These are phyloP conservation scores for Thraustochytrium striatum DNA, from an alignment of 352 stramenopile genomes.

Conservation along the genomic window DNA sequence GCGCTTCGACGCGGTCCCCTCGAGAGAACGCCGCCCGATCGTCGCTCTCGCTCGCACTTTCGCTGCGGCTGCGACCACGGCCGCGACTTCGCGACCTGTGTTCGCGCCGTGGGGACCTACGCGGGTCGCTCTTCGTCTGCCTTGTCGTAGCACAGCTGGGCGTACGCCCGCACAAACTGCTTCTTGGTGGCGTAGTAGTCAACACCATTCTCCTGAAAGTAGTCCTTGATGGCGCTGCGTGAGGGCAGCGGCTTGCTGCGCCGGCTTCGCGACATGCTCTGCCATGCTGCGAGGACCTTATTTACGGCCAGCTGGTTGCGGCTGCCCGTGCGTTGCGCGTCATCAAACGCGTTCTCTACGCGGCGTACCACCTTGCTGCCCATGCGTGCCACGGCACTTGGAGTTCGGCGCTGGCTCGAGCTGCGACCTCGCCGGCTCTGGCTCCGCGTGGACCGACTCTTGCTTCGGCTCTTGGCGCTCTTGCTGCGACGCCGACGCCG, in stretches of 20 bases:
- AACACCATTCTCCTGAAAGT: constrained; percentile 22
- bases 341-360: constrained; percentile 19
- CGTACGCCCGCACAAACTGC: constrained; percentile 42
- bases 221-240: constrained; percentile 48
- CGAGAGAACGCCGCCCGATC: background rate
- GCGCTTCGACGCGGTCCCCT: constrained; percentile 54
- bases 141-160: constrained; percentile 35
- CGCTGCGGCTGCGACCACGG: background rate
- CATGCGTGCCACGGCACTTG: constrained; percentile 1
- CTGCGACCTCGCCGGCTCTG: too few relatives aligned
- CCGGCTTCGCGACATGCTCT: constrained; percentile 57
- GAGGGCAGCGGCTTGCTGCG: constrained; percentile 54
- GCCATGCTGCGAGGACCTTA: background rate
- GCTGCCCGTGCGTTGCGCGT: constrained; percentile 20
- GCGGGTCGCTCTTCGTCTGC: constrained; percentile 53
- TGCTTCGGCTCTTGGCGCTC: background rate
- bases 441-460: too few relatives aligned
- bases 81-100: background rate
- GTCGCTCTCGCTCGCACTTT: constrained; percentile 41
- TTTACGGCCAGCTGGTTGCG: constrained; percentile 6
- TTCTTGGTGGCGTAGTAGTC: constrained; percentile 47
- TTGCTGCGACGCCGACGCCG: background rate
- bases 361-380: constrained; percentile 12
- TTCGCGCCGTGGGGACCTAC: background rate
- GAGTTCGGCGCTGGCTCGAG: too few relatives aligned